phyloP scores from a whole-genome alignment of 768 basidiomycete genomes.

The Myochromella boudieri region DNA sequence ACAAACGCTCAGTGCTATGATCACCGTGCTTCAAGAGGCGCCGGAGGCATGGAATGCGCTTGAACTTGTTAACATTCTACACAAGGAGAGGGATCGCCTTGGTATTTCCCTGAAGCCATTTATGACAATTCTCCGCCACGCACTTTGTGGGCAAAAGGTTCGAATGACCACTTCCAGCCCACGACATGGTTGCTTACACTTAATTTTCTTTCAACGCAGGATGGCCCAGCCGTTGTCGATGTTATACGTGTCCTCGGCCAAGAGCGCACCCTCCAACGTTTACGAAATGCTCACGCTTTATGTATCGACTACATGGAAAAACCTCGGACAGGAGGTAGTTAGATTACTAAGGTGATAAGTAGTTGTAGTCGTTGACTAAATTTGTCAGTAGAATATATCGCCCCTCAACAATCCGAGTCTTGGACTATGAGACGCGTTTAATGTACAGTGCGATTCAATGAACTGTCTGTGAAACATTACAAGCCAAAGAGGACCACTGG shows the following conservation, averaged over 20 bases:
- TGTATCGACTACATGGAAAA: no score
- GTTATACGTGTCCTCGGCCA: slow-evolving; percentile 42
- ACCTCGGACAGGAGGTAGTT: no score
- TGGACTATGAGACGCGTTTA: no score
- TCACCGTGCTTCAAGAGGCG: slow-evolving; percentile 28
- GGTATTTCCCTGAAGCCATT: slow-evolving; percentile 49
- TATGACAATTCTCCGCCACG: slow-evolving; percentile 75
- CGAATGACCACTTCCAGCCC: slow-evolving; percentile 30
- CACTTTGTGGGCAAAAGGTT: slow-evolving; percentile 80
- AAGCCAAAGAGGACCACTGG: no score
- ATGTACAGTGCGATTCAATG: no score
- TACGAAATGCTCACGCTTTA: slow-evolving; percentile 26
- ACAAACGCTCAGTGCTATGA: slow-evolving; percentile 31
- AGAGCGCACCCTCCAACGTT: slow-evolving; percentile 37
- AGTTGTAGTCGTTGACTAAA: no score
- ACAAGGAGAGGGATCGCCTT: slow-evolving; percentile 40
- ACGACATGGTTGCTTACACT: not conserved
- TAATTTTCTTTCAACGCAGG: slow-evolving; percentile 26
- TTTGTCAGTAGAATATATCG: no score
- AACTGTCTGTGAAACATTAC: no score
- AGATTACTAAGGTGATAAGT: no score
- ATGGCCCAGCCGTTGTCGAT: slow-evolving; percentile 48
- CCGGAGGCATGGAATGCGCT: slow-evolving; percentile 37
- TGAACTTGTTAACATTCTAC: slow-evolving; percentile 37
- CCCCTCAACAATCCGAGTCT: no score